A percentile compares a stretch with the other conserved stretches of the same genome.
Conservation (phyloP, 2,329 filamentous ascomycete species). For the Clonostachys rosea region DNA sequence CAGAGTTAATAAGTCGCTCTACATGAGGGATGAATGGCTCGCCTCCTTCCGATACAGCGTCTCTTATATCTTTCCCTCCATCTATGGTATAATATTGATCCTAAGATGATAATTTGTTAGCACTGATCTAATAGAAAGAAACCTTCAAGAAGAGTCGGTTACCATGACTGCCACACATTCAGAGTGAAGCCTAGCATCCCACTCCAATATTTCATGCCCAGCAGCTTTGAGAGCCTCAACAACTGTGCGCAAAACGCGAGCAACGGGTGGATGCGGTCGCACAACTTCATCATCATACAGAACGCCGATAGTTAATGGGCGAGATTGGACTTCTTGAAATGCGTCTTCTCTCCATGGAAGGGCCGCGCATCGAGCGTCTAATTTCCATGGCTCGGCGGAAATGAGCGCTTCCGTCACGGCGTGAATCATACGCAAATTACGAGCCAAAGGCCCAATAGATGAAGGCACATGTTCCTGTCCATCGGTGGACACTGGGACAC, state of each 20-base stretch:
- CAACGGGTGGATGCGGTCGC: constrained; percentile 46
- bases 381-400: constrained; percentile 42
- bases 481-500: constrained; percentile 55
- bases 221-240: constrained; percentile 28
- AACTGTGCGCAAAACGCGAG: constrained; percentile 33
- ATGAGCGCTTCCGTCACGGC: constrained; percentile 42
- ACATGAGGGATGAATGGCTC: constrained; percentile 58
- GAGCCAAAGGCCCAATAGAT: constrained; percentile 54
- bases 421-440: constrained; percentile 35
- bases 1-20: constrained; percentile 47
- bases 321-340: constrained; percentile 30
- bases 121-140: not conserved
- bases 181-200: constrained; percentile 44
- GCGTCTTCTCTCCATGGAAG: constrained; percentile 45
- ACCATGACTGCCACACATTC: constrained; percentile 54
- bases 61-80: constrained; percentile 57
- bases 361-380: constrained; percentile 47
- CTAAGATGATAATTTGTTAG: constrained; percentile 13
- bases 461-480: constrained; percentile 63
- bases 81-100: constrained; percentile 59
- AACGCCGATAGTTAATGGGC: constrained; percentile 43
- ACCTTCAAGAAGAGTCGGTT: constrained; percentile 1
- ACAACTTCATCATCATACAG: constrained; percentile 49
- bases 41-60: constrained; percentile 46
- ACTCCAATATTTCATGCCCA: constrained; percentile 50